Base-by-base conservation (phyloP, 371 early-diverging fungal species). In the Homolaphlyctis polyrhiza region DNA sequence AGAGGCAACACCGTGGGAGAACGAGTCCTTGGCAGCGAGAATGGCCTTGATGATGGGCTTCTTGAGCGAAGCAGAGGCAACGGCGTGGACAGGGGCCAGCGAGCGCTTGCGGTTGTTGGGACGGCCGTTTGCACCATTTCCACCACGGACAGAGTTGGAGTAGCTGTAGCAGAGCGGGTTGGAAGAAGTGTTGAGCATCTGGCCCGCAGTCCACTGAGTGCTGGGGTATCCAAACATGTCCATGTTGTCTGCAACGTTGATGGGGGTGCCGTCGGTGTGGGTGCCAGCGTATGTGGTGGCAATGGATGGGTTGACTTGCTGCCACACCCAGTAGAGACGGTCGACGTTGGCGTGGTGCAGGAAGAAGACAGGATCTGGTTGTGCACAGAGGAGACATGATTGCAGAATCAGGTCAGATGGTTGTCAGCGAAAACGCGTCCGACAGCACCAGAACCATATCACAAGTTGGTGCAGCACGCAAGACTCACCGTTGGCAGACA, bases 401-500 rank as follows among this genome's bases (percentile, higher is more conserved):
- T n/a, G n/a, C n/a, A n/a, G n/a, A n/a, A n/a, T n/a, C n/a, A n/a
- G n/a, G n/a, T n/a, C n/a, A n/a, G n/a, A n/a, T n/a, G n/a, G n/a
- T n/a, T n/a, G n/a, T n/a, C n/a, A n/a, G n/a, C n/a, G n/a, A n/a
- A n/a, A n/a, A n/a, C n/a, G 77, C n/a, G n/a, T n/a, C n/a, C n/a
- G n/a, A n/a, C n/a, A 45, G 23, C 16, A 45, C 45, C 45, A 45
- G 23, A 45, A 45, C 23, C 45, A 45, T 18, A 45, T 45, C 45
- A 45, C n/a, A n/a, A n/a, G n/a, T n/a, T n/a, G n/a, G n/a, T n/a
- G n/a, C n/a, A n/a, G n/a, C n/a, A n/a, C n/a, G n/a, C n/a, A n/a
- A n/a, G n/a, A n/a, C n/a, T n/a, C n/a, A n/a, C n/a, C 88, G 69
- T 79, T 80, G 50, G 82, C 50, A 35, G 66, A 68, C 34, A 30